Evolutionary conservation across 2,329 filamentous ascomycete genomes (phyloP).

Genomic region (Emergomyces orientalis): DNA sequence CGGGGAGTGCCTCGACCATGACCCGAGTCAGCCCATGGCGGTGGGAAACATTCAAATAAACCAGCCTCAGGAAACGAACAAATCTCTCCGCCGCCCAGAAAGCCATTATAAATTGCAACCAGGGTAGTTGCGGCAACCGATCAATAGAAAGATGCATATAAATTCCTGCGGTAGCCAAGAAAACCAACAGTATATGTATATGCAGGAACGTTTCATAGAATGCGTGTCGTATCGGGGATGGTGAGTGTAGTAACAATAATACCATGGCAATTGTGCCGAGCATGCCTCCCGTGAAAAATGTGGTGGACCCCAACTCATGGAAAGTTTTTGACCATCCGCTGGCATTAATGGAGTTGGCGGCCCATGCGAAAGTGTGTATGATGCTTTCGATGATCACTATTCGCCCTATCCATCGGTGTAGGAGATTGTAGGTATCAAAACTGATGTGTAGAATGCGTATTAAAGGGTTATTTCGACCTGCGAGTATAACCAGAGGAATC

Average conservation of each 20-base stretch:
- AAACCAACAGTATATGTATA: constrained; percentile 38
- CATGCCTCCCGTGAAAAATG: constrained; percentile 39
- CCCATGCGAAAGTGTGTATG: constrained; percentile 67
- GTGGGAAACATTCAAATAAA: constrained; percentile 46
- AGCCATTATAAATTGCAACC: constrained; percentile 28
- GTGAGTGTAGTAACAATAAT: constrained; percentile 36
- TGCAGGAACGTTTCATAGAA: constrained; percentile 42
- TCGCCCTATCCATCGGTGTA: constrained; percentile 75
- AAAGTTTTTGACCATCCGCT: constrained; percentile 50
- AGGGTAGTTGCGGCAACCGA: constrained; percentile 34
- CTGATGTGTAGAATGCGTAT: constrained; percentile 74
- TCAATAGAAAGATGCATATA: constrained; percentile 37
- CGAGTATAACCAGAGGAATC: constrained; percentile 80
- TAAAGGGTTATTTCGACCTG: constrained; percentile 85
- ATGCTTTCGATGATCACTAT: constrained; percentile 62
- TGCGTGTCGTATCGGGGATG: constrained; percentile 37
- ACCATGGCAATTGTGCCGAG: constrained; percentile 36
- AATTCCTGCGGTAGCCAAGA: constrained; percentile 37
- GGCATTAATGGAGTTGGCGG: constrained; percentile 60
- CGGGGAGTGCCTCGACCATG: constrained; percentile 49
- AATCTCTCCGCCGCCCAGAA: constrained; percentile 38
- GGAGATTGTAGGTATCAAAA: constrained; percentile 92
- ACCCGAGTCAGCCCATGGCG: constrained; percentile 43
- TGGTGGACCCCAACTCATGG: constrained; percentile 26
- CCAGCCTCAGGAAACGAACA: constrained; percentile 40